A percentile compares a stretch with the other conserved stretches of the same genome.
These are phyloP conservation scores for Alternaria longipes DNA, from an alignment of 2,329 filamentous ascomycete species.

Conservation along the genomic window DNA sequence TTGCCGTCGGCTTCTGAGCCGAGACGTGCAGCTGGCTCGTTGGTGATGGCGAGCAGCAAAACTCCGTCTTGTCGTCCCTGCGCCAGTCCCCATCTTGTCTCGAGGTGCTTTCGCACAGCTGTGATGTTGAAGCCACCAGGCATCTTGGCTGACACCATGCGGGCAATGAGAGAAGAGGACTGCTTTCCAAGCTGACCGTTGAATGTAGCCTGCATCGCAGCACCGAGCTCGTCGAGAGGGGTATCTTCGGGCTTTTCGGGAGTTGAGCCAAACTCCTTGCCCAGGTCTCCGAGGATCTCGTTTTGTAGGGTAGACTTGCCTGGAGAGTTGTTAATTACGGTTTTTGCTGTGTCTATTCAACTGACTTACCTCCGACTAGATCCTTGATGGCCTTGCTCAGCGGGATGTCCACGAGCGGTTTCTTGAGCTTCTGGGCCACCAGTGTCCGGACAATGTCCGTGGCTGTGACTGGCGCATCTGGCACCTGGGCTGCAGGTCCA, in stretches of 20 bases:
- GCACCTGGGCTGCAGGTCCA: conserved; percentile 85
- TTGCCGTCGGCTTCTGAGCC: conserved; percentile 92
- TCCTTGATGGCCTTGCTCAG: conserved; percentile 98
- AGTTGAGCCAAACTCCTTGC: conserved; percentile 97
- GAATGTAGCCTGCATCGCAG: conserved; percentile 97
- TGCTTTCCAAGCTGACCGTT: conserved; percentile 98
- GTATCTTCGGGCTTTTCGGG: conserved; percentile 99
- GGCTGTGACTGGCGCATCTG: conserved; percentile 86
- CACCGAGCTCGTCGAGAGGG: conserved; percentile 92
- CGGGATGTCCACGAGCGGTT: conserved; percentile 85
- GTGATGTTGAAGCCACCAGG: conserved; percentile 99
- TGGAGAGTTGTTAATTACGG: conserved; percentile 51
- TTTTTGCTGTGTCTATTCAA: conserved; percentile 8
- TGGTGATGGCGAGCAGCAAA: conserved; percentile 86
- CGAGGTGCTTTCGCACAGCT: conserved; percentile 90
- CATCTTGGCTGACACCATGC: conserved; percentile 98
- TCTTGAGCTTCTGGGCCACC: conserved; percentile 98
- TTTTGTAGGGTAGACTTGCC: conserved; percentile 99
- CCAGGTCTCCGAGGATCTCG: conserved; percentile 95
- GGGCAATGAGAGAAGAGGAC: conserved; percentile 89
- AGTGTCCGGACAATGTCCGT: conserved; percentile 88
- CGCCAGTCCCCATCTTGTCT: conserved; percentile 90
- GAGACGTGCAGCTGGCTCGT: conserved; percentile 88
- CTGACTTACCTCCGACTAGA: conserved; percentile 85
- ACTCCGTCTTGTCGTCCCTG: conserved; percentile 90